Evolutionary conservation across 116 monocot species (phyloP).

Genomic region (Iris pallida): DNA sequence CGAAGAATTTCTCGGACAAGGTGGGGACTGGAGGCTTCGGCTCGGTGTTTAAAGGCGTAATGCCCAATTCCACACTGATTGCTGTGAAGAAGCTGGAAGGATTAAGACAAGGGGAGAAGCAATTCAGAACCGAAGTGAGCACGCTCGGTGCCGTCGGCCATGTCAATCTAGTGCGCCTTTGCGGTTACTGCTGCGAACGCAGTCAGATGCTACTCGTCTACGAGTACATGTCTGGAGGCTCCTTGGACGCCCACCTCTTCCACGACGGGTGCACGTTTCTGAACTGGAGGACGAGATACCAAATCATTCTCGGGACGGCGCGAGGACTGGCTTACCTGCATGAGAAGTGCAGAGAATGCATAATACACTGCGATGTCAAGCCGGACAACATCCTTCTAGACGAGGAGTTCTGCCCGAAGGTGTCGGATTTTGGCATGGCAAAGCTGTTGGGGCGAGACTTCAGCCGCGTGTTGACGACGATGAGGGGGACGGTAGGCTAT

Average conservation of each 20-base stretch:
- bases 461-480: conserved; percentile 20
- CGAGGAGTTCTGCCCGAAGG: conserved; percentile 14
- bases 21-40: conserved; percentile 24
- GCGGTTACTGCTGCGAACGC: conserved; percentile 1
- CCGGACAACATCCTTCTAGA: conserved; percentile 25
- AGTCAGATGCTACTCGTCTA: conserved; percentile 19
- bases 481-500: conserved; percentile 21
- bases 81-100: conserved; percentile 22
- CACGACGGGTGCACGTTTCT: background rate
- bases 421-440: conserved; percentile 27
- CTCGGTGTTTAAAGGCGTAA: conserved; percentile 20
- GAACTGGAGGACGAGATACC: conserved; percentile 16
- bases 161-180: conserved; percentile 19
- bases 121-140: conserved; percentile 21
- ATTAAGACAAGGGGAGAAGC: conserved; percentile 21
- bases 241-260: conserved; percentile 13
- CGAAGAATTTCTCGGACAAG: conserved; percentile 20
- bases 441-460: conserved; percentile 25
- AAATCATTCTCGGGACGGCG: conserved; percentile 16
- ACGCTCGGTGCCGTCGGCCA: conserved; percentile 20
- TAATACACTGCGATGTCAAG: conserved; percentile 23
- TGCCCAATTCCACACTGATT: conserved; percentile 10
- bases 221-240: conserved; percentile 17
- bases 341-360: conserved; percentile 25
- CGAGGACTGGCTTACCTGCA: conserved; percentile 25